Base-by-base conservation (phyloP, 345 rosid species). In the Brassica carinata region DNA sequence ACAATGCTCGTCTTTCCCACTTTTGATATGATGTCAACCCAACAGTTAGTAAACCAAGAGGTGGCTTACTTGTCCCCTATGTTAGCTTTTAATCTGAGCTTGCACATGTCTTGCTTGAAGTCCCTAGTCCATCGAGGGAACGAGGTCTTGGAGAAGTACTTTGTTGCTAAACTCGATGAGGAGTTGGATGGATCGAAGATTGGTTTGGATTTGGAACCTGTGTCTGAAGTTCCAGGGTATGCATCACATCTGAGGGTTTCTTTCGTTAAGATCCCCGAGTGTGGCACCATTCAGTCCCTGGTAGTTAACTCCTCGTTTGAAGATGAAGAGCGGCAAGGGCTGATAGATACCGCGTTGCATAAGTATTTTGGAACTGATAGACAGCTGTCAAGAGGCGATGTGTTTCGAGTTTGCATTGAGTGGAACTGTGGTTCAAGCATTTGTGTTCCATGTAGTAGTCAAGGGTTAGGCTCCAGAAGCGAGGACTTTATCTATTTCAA, bases 211-310 rank as follows among this genome's bases (percentile, higher is more conserved):
- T 77, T 96, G 82, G 85, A 90, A 83, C 90, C 94, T 69, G 67
- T 86, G 64, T 72, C 70, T 17, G 74, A 70, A 48, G 78, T 79
- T 34, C 96, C 96, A 17, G 88, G 82, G 17, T 92, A 88, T 84
- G 99, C 99, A n/a, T 90, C 97, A 4, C 97, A 93, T 78, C 79
- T 93, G 83, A 86, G 97, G 82, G 87, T 85, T 88, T 91, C 98
- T 30, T 93, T 93, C 75, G 85, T 93, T 78, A 96, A 92, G 88
- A 86, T 93, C 31, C 99, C 98, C 2, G 97, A 96, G 76, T 96
- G 98, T 83, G 94, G 98, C 77, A 83, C 85, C 38, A 87, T 96
- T 62, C 90, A 83, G 69, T 87, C 92, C 27, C 73, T 96, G 79
- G 89, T 65, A 83, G 87, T 89, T 51, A 84, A 17, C 76, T 92